A percentile compares a stretch with the other conserved stretches of the same genome.
phyloP scores from a whole-genome alignment of 148 eudicot genomes.

The Arbutus unedo region DNA sequence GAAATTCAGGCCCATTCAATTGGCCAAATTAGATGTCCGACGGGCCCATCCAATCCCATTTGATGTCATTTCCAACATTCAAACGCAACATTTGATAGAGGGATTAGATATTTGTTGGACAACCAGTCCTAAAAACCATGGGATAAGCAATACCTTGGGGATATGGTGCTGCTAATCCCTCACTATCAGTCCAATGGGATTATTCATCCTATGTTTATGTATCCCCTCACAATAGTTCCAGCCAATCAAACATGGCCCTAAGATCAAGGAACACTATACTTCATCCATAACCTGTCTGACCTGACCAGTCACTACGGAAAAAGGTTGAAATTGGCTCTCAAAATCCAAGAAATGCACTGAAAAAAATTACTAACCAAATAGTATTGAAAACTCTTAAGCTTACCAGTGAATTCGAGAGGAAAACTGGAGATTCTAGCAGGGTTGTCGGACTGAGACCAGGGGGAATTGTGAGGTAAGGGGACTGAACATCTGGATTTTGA shows the following conservation, averaged over 20 bases:
- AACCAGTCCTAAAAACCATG: not conserved
- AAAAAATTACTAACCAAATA: not conserved
- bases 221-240: not conserved
- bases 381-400: constrained; percentile 9
- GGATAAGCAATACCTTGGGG: not conserved
- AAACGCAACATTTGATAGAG: not conserved
- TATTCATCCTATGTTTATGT: not conserved
- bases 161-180: not conserved
- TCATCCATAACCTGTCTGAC: not conserved
- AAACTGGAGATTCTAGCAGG: constrained; percentile 62
- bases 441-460: constrained; percentile 48
- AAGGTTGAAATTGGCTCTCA: not conserved
- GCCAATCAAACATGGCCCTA: not conserved
- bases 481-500: constrained; percentile 28
- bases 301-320: not conserved
- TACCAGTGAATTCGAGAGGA: constrained; percentile 54
- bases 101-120: not conserved
- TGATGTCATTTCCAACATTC: not conserved
- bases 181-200: not conserved
- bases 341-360: not conserved
- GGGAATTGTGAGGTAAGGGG: constrained; percentile 46
- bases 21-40: not conserved
- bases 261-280: not conserved
- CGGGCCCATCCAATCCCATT: not conserved
- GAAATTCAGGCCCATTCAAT: constrained; percentile 1